phyloP scores from a whole-genome alignment of 1,284 basidiomycete genomes.

The Coniferiporia sulphurascens region DNA sequence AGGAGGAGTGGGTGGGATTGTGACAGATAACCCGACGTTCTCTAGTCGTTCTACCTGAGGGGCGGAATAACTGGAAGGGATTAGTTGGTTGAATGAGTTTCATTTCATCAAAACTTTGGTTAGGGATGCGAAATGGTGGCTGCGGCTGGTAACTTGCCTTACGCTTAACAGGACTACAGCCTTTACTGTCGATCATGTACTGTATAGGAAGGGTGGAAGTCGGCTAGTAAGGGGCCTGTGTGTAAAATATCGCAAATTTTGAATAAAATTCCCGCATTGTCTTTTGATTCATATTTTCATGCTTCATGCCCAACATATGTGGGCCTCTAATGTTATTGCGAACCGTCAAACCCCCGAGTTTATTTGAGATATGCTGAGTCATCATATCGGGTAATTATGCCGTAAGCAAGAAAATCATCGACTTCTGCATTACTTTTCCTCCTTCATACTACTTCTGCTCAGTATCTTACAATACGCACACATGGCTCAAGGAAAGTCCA shows the following conservation, averaged over 20 bases:
- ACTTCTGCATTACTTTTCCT: background rate
- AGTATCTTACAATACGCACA: no score
- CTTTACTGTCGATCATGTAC: no score
- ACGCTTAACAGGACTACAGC: no score
- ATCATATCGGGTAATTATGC: background rate
- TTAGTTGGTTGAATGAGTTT: background rate
- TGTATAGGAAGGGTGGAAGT: background rate
- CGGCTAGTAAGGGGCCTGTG: background rate
- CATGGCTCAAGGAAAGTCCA: slow-evolving; percentile 62
- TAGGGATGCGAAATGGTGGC: no score
- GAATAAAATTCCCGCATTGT: background rate
- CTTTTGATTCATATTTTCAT: background rate
- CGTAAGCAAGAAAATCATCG: background rate
- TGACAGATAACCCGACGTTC: slow-evolving; percentile 49
- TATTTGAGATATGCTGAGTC: background rate
- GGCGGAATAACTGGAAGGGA: background rate
- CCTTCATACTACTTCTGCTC: no score
- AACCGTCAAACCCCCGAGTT: background rate
- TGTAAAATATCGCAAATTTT: background rate
- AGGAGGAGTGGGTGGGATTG: slow-evolving; percentile 57
- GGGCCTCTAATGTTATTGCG: background rate
- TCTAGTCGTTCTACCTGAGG: background rate
- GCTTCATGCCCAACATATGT: background rate
- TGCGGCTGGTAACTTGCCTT: no score
- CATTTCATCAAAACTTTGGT: no score